Evolutionary conservation across 148 eudicot species (phyloP), one percentile per base, ranked within the genome.

Genomic region (Nyssa sinensis): DNA sequence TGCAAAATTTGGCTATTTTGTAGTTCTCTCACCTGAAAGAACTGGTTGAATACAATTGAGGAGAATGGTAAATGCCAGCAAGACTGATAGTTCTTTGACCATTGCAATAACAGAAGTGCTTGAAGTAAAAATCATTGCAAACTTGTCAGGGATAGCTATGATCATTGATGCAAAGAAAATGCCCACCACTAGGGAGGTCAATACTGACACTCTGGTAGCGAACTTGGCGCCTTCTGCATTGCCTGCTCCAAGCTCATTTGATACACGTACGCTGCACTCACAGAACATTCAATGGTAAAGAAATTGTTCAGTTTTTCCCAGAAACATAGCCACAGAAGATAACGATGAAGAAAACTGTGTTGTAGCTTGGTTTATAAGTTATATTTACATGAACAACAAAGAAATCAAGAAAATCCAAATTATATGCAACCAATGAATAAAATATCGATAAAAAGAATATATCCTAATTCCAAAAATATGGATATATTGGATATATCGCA

Each of bases 201-300:
- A 65, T 24, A 78, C 66, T 28, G 81, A 74, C 49, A 82, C 61
- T 14, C 27, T 66, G 25, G 73, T 71, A 10, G 84, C 76, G 60
- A 82, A 82, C 70, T 71, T 78, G 30, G 84, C 84, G 16, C 76
- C 79, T 71, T 78, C 62, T n/a, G 72, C 68, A 71, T 75, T 82
- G 28, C 81, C 81, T 60, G 81, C 84, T 70, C 84, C 84, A 19
- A 82, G 79, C 79, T 82, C 84, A 59, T 82, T 82, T 60, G 84
- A 75, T 57, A 82, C 79, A 33, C 81, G 78, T 51, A 82, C 84
- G 31, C 81, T 81, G 63, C 4, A 19, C 23, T 49, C 23, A 13
- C 17, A 67, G 5, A 25, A 67, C 11, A 39, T 44, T 19, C 3
- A 1, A 44, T 44, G 14, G 21, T n/a, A 11, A 49, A 5, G 29